phyloP scores from a whole-genome alignment of 805 yeast species.

The Starmerella lactis-condensi region DNA sequence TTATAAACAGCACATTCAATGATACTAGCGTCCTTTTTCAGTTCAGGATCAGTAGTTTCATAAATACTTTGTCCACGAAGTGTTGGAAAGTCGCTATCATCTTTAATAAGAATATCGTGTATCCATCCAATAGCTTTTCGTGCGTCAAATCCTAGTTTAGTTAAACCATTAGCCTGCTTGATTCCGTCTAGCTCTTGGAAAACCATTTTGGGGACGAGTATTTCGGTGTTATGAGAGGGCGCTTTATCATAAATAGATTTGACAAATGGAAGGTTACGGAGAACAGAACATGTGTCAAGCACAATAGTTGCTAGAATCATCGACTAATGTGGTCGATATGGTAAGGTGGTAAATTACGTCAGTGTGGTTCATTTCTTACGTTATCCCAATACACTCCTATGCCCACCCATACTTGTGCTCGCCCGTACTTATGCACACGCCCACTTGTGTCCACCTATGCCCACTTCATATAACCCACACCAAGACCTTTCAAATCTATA shows the following conservation, averaged over 20 bases:
- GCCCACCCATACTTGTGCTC: too few relatives aligned
- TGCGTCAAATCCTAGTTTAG: conserved; percentile 3
- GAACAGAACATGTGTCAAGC: conserved; percentile 11
- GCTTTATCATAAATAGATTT: conserved; percentile 2
- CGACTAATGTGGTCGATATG: too few relatives aligned
- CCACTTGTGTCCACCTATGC: too few relatives aligned
- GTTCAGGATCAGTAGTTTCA: conserved; percentile 3
- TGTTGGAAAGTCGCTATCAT: conserved; percentile 3
- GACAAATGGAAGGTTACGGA: conserved; percentile 3
- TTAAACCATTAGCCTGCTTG: conserved; percentile 6
- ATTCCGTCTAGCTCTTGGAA: conserved; percentile 11
- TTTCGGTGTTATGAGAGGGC: conserved; percentile 1
- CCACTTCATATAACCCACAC: too few relatives aligned
- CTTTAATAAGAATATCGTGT: conserved; percentile 1
- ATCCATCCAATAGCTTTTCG: conserved; percentile 13
- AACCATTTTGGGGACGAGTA: conserved; percentile 8
- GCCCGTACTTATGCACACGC: too few relatives aligned
- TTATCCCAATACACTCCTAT: too few relatives aligned
- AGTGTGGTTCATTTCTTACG: too few relatives aligned
- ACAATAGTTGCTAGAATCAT: conserved; percentile 9
- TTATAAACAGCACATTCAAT: conserved; percentile 13
- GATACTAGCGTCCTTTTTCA: conserved; percentile 8
- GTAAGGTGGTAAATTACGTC: too few relatives aligned
- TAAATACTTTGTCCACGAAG: conserved; percentile 10
- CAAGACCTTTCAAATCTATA: too few relatives aligned